Percentiles rank a stretch among this genome's conserved stretches.
Conservation (phyloP, 2,329 filamentous ascomycete genomes). For the Cladosporium sp. region DNA sequence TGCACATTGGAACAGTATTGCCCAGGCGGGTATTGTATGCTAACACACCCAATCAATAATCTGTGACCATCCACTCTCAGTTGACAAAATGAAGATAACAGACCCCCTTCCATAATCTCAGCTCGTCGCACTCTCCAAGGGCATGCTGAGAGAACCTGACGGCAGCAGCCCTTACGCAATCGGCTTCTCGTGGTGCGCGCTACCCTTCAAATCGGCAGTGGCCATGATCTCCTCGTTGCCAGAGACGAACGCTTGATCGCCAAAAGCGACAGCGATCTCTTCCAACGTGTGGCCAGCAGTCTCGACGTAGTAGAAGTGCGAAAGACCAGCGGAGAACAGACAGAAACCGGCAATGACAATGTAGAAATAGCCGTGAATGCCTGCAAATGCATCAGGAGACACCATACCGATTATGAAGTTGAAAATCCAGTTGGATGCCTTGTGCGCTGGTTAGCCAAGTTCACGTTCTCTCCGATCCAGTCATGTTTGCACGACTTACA, state of each 20-base stretch:
- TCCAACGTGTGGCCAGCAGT: constrained; percentile 36
- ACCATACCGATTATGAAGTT: constrained; percentile 40
- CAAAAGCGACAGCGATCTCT: constrained; percentile 40
- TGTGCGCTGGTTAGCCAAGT: constrained; percentile 28
- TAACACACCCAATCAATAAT: too few species aligned
- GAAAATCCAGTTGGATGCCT: constrained; percentile 32
- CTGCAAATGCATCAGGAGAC: constrained; percentile 39
- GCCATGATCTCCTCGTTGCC: constrained; percentile 17
- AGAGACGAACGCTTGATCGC: constrained; percentile 38
- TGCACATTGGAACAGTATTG: too few species aligned
- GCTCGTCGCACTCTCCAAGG: too few species aligned
- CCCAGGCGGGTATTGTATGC: too few species aligned
- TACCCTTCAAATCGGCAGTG: constrained; percentile 1
- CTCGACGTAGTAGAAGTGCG: constrained; percentile 41
- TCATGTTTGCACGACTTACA: constrained; percentile 90
- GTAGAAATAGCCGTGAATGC: constrained; percentile 42
- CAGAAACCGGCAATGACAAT: constrained; percentile 41
- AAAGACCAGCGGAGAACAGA: constrained; percentile 34
- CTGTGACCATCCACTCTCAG: too few species aligned
- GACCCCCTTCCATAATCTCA: too few species aligned
- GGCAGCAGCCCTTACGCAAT: too few species aligned
- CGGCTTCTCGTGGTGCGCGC: not conserved
- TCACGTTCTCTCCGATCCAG: constrained; percentile 55
- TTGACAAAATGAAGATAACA: too few species aligned
- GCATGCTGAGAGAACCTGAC: too few species aligned